Percentiles rank a stretch among this genome's conserved stretches.
phyloP scores from a whole-genome alignment of 75 land plant species.

The Isoetes taiwanensis region DNA sequence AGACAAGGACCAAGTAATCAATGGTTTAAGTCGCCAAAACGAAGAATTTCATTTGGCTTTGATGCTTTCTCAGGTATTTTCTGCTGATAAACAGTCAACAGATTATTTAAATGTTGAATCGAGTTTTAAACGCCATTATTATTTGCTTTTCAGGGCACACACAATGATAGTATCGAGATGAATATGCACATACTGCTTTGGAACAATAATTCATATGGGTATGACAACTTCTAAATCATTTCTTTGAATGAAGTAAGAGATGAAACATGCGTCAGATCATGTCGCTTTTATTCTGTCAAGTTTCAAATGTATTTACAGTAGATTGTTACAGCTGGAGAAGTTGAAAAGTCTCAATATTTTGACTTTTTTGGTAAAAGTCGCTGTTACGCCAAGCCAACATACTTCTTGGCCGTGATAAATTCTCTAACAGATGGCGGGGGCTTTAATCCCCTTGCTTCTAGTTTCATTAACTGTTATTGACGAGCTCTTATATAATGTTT shows the following conservation, averaged over 20 bases:
- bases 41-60: conserved; percentile 89
- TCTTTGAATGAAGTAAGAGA: conserved; percentile 57
- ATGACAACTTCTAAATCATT: conserved; percentile 75
- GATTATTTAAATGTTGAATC: neutral
- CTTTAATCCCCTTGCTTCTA: conserved; percentile 10
- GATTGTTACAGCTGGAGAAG: conserved; percentile 39
- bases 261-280: neutral
- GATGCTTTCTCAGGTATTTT: conserved; percentile 72
- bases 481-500: neutral
- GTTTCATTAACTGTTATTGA: neutral
- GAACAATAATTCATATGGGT: conserved; percentile 95
- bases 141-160: conserved; percentile 54
- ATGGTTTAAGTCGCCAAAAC: conserved; percentile 67
- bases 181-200: conserved; percentile 95
- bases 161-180: conserved; percentile 98
- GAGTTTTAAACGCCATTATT: neutral
- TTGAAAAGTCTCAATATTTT: conserved; percentile 36
- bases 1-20: conserved; percentile 45
- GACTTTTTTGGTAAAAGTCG: conserved; percentile 65
- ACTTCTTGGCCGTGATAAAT: conserved; percentile 46
- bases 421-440: conserved; percentile 45
- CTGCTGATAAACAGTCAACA: neutral
- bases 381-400: conserved; percentile 46
- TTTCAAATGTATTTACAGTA: neutral
- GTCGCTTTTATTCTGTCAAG: no score